Evolutionary conservation across 805 yeast genomes (phyloP).

Genomic region (Wickerhamiella azyma): DNA sequence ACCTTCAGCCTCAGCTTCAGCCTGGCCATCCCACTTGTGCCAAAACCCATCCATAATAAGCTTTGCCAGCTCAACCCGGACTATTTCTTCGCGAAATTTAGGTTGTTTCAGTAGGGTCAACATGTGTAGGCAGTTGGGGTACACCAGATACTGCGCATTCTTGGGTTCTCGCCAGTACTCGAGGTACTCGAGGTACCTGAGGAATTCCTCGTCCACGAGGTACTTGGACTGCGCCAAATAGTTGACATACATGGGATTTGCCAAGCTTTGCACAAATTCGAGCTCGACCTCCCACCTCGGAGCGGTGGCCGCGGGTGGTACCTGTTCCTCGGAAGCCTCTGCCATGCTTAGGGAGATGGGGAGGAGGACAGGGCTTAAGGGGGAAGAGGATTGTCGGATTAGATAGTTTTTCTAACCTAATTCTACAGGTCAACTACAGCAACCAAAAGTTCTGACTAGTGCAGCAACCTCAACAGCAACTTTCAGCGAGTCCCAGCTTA

Average conservation of each 20-base stretch:
- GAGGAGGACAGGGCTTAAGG: too few relatives aligned
- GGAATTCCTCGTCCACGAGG: constrained; percentile 55
- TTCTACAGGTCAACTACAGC: too few relatives aligned
- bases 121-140: constrained; percentile 80
- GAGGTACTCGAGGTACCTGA: constrained; percentile 63
- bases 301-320: constrained; percentile 11
- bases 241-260: constrained; percentile 77
- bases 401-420: too few relatives aligned
- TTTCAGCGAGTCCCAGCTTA: not conserved
- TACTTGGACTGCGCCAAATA: constrained; percentile 75
- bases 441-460: not conserved
- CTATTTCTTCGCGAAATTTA: constrained; percentile 28
- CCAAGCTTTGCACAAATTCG: constrained; percentile 88
- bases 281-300: constrained; percentile 74
- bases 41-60: constrained; percentile 31
- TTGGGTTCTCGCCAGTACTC: constrained; percentile 75
- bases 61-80: constrained; percentile 30
- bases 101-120: constrained; percentile 41
- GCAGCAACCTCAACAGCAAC: not conserved
- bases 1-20: not conserved
- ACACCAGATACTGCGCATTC: constrained; percentile 56
- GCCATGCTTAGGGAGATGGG: constrained; percentile 22
- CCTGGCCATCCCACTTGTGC: constrained; percentile 25
- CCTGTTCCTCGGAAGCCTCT: constrained; percentile 1
- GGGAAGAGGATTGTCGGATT: too few relatives aligned